phyloP scores from a whole-genome alignment of 805 yeast species.

The Blastobotrys attinorum region DNA sequence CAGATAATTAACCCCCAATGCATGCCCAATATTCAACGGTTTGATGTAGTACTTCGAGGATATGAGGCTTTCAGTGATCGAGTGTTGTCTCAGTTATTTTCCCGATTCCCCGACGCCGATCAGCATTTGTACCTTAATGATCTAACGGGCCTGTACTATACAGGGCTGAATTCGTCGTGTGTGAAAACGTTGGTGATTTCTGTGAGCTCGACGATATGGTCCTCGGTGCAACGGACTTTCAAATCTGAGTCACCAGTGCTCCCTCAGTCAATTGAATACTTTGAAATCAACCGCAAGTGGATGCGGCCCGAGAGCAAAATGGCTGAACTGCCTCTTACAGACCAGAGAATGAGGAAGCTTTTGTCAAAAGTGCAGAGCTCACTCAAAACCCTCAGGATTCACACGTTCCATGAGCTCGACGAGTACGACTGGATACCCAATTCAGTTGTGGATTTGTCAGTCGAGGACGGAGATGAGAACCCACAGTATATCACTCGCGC shows the following conservation, averaged over 20 bases:
- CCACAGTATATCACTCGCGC: neutral
- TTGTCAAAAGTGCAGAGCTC: neutral
- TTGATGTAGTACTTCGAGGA: neutral
- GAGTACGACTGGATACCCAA: neutral
- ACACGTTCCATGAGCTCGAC: constrained; percentile 1
- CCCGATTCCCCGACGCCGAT: neutral
- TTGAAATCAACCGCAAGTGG: neutral
- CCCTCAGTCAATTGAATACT: neutral
- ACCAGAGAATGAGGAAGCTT: neutral
- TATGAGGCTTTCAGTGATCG: neutral
- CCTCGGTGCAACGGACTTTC: neutral
- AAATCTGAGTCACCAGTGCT: neutral
- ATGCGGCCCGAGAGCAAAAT: neutral
- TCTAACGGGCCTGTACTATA: neutral
- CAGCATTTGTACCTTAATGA: neutral
- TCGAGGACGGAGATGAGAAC: neutral
- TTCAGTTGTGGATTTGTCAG: neutral
- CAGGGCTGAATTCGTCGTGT: neutral
- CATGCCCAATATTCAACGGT: neutral
- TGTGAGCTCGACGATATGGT: constrained; percentile 1
- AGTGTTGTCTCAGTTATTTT: neutral
- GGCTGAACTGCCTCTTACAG: neutral
- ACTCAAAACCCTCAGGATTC: neutral
- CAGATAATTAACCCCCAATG: neutral
- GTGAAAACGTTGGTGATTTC: neutral